A percentile compares a stretch with the other conserved stretches of the same genome.
phyloP scores from a whole-genome alignment of 371 early-diverging fungal genomes.

The Apophysomyces ossiformis region DNA sequence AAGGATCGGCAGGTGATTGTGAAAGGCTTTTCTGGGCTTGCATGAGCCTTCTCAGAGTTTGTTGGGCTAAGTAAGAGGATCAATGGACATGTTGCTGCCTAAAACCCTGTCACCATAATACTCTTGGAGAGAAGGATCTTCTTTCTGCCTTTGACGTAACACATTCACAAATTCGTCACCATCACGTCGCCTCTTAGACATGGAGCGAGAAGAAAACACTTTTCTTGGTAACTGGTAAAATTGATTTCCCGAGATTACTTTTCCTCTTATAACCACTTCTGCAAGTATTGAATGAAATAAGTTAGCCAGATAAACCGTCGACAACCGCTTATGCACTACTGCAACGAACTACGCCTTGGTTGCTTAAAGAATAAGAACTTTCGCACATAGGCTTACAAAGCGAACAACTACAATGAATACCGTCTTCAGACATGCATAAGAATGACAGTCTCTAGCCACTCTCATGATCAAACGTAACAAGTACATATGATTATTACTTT shows the following conservation, averaged over 20 bases:
- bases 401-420: too few relatives aligned
- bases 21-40: conserved; percentile 11
- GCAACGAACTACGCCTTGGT: too few relatives aligned
- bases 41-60: conserved; percentile 17
- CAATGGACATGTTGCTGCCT: neutral
- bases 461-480: too few relatives aligned
- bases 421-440: too few relatives aligned
- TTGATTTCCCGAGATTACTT: conserved; percentile 2
- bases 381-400: too few relatives aligned
- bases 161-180: conserved; percentile 18
- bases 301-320: neutral
- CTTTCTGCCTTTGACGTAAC: conserved; percentile 17
- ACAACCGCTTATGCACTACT: too few relatives aligned
- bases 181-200: conserved; percentile 10
- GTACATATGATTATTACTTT: too few relatives aligned
- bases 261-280: neutral
- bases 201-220: neutral
- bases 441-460: too few relatives aligned
- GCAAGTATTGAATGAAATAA: neutral
- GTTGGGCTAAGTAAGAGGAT: neutral
- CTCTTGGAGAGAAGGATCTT: conserved; percentile 8
- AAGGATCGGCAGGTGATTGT: neutral
- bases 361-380: too few relatives aligned
- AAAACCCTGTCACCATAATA: conserved; percentile 13
- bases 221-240: neutral